Evolutionary conservation across 208 protist species (phyloP), one percentile per base, ranked within the genome.

Genomic region (Wallacemonas sp.): DNA sequence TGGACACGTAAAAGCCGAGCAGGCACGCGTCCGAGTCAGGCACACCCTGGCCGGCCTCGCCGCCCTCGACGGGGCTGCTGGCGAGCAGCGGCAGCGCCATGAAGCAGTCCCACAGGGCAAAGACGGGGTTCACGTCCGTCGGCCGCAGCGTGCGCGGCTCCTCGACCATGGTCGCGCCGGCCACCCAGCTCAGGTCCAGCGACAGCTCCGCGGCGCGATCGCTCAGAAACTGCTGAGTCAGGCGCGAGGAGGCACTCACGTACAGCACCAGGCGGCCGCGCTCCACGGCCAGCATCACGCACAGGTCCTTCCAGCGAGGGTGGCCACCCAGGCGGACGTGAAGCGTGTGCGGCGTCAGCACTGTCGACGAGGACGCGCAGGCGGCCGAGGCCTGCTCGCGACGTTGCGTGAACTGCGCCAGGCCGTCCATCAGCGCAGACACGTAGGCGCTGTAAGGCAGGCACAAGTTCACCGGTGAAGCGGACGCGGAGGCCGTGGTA

Each of bases 211-310:
- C 46, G 46, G 57, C 77, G 26, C 62, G 65, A 14, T 61, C 46
- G 2, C 69, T 75, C 25, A 91, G 69, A 20, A 76, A 57, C 41
- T 80, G 64, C 72, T 92, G 89, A n/a, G 86, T 87, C 11, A 81
- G 59, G 26, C 76, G 80, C 31, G 85, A 92, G 20, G 84, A 87
- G 28, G 81, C 65, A 45, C 75, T 70, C 20, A 89, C 14, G 46
- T 78, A 94, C 14, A 92, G 66, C 39, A 87, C 71, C 20, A 92
- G 67, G 0, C 81, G 77, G 11, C 65, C 67, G 22, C 69, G 22
- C 66, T 94, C 89, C 25, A 92, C 57, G 16, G 76, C 66, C 0
- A 94, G 72, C 75, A 94, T 28, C 26, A 64, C 61, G 38, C 33
- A 67, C 12, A 92, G 0, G 59, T 94, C 84, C 49, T 82, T 84